phyloP scores from a whole-genome alignment of 2,329 filamentous ascomycete genomes.

The Aureobasidium melanogenum region DNA sequence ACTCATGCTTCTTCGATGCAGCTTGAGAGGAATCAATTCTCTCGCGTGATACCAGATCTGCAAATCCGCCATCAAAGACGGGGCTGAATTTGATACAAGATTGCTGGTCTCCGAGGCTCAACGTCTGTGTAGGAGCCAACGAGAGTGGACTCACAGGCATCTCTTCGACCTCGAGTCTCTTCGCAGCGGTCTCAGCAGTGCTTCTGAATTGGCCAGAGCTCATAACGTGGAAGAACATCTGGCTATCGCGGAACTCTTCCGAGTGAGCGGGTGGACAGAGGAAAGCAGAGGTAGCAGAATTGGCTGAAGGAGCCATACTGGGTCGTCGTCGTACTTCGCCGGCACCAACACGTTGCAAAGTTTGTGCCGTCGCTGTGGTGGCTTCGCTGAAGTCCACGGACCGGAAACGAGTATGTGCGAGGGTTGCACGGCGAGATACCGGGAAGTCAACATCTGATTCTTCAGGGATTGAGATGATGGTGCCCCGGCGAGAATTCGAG shows the following conservation, averaged over 20 bases:
- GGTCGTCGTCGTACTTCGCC: not conserved
- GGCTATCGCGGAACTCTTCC: not conserved
- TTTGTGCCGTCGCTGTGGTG: not conserved
- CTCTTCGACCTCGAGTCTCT: not conserved
- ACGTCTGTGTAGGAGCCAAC: not conserved
- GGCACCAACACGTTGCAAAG: not conserved
- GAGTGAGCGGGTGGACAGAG: not conserved
- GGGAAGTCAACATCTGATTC: not conserved
- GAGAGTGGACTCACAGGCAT: not conserved
- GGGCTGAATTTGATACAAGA: not conserved
- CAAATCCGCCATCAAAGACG: not conserved
- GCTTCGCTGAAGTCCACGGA: not conserved
- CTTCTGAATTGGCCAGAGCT: constrained; percentile 3
- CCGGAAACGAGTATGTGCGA: not conserved
- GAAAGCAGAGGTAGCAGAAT: constrained; percentile 1
- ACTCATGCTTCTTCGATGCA: not conserved
- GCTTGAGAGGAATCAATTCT: not conserved
- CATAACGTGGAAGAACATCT: constrained; percentile 8
- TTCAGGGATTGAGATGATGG: not conserved
- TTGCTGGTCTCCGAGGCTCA: not conserved
- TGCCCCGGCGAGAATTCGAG: not conserved
- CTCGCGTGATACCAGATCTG: not conserved
- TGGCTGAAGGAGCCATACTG: not conserved
- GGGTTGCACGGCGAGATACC: not conserved
- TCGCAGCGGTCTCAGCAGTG: not conserved